Base-by-base conservation (phyloP, 1,284 basidiomycete species). In the Erythrobasidium hasegawianum region DNA sequence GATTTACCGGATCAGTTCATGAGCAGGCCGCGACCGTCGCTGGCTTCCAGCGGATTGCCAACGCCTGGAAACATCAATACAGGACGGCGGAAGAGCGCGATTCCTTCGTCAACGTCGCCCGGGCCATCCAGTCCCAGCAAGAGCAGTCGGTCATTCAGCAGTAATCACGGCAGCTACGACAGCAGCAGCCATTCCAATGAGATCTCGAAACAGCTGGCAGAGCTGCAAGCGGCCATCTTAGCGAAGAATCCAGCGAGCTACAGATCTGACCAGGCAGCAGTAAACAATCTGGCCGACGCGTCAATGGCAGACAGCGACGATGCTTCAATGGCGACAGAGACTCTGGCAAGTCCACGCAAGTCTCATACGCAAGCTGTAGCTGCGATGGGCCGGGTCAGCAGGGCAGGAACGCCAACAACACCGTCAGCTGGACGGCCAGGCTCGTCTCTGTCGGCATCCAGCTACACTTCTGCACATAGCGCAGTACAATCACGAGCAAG, bases 391-490 rank as follows among this genome's bases (percentile, higher is more conserved):
- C 16, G n/a, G 43, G 43, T n/a, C 43, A 24, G 43, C 16, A 5
- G 43, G 4, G 54, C 18, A 29, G 61, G 61, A 14, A 64, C 61
- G 10, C 61, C 61, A 13, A 64, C 61, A 29, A 54, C 61, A 20
- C 61, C 61, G 45, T 50, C 53, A 20, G 61, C 61, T 3, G 54
- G 53, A 13, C 56, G 62, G 24, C 62, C 62, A 52, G 45, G 45
- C 55, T 65, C 62, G 18, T 57, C 55, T 40, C 29, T 65, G 14
- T 65, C 62, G 13, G 54, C 50, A 38, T 65, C 62, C 2, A 65
- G 56, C 56, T 65, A 65, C 45, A 65, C 43, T 55, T 65, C 62
- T 45, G 62, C 62, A n/a, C 54, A 65, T 33, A 56, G 41, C n/a
- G n/a, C 24, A 9, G 24, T 40, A 1, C 50, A 49, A 29, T n/a